Base-by-base conservation (phyloP, 1,284 basidiomycete genomes). In the Porodaedalea pini region DNA sequence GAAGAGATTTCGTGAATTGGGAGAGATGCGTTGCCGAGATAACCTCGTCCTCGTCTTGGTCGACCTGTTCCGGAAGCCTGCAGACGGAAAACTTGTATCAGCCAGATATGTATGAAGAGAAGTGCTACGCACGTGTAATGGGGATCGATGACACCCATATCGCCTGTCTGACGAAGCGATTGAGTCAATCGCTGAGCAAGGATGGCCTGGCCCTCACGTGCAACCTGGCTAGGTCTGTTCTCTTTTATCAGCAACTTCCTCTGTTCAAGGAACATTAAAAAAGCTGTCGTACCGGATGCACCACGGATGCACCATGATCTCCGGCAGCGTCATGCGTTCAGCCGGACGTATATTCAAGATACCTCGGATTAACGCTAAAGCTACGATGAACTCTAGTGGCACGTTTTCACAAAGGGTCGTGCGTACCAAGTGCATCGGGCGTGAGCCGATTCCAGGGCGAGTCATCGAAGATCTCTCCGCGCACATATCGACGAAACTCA, bases 381-480 rank as follows among this genome's bases (percentile, higher is more conserved):
- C 13, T 43, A 17, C 25, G 11, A 32, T 23, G 23, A 21, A 15
- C 52, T 48, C n/a, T 25, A 4, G 29, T 5, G 23, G 36, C 21
- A 34, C 36, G 17, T 3, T 17, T 37, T 4, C 47, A 37, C 13
- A 7, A 17, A 54, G 3, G 41, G 32, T 53, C 36, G 36, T 17
- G 21, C 2, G 72, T 82, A 94, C 86, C 83, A 23, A 87, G 74
- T 0, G 83, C 80, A 51, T 82, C 77, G 1, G 72, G 68, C 15
- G 77, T 73, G 51, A 98, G 82, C 15, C 84, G 76, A 59, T 78
- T 83, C 96, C 96, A 99, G 0, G 96, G 96, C 2, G 79, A 77
- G 64, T 92, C 84, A 6, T 80, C 69, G 63, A 92, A 86, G 53
- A 96, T 83, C 54, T 88, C 76, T 1, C 94, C 94, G 0, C 79